Evolutionary conservation across 345 rosid genomes (phyloP).

Genomic region (Erucastrum elatum): DNA sequence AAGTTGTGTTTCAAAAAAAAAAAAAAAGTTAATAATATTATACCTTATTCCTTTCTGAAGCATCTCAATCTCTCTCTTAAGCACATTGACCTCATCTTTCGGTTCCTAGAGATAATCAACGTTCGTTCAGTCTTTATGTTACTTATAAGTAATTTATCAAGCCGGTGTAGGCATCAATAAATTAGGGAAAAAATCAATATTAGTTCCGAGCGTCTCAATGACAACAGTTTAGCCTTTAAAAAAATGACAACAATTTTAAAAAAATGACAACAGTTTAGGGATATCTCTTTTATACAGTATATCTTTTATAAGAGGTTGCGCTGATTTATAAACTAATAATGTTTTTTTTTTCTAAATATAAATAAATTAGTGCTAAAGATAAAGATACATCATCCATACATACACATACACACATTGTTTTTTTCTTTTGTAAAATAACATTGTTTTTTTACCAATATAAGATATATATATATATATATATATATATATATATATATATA

Average conservation of each 20-base stretch:
- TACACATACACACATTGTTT: background rate
- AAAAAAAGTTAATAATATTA: background rate
- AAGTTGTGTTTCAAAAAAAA: too few relatives aligned
- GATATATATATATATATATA: too few relatives aligned
- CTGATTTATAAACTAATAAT: slow-evolving; percentile 17
- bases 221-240: background rate
- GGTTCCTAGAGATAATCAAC: slow-evolving; percentile 48
- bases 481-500: too few relatives aligned
- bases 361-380: background rate
- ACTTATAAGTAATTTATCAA: background rate
- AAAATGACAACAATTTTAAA: too few relatives aligned
- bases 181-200: background rate
- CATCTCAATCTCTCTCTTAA: slow-evolving; percentile 72
- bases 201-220: background rate
- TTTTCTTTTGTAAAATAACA: too few relatives aligned
- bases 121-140: background rate
- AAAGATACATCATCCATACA: background rate
- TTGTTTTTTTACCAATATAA: background rate
- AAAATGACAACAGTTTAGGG: slow-evolving; percentile 14
- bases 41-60: slow-evolving; percentile 82
- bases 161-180: background rate
- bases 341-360: slow-evolving; percentile 1
- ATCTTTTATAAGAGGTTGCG: slow-evolving; percentile 14
- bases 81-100: slow-evolving; percentile 58
- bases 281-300: background rate